Base-by-base conservation (phyloP, 371 early-diverging fungal species). In the Haplosporangium sp. region DNA sequence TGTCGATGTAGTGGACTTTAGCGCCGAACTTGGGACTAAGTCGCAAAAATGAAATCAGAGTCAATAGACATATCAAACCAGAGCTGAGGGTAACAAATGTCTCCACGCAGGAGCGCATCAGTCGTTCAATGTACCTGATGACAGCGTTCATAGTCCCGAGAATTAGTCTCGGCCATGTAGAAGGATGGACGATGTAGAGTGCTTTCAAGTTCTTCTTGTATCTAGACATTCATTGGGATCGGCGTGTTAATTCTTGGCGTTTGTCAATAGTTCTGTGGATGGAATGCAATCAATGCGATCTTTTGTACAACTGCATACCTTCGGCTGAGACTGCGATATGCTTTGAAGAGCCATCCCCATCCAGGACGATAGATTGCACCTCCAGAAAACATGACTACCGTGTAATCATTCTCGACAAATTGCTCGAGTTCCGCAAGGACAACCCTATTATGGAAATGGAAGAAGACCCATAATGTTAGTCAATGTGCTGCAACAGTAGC, bases 121-220 rank as follows among this genome's bases (percentile, higher is more conserved):
- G 13, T 18, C 20, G 42, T 60, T 18, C 40, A 8, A 67, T 18
- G 73, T 82, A 92, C 94, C 94, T 93, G 53, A 92, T 84, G 18
- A 94, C 74, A 10, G 83, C 84, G 42, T 90, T 91, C 86, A 93
- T 87, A 20, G 90, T 83, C 67, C 90, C 89, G 48, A 95, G 79
- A 9, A 93, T 60, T 7, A 94, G 57, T 47, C 87, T 84, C 18
- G 90, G 83, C 93, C 92, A 92, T 43, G 85, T 74, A 1, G 91
- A 86, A 8, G 95, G 91, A 79, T 98, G 97, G 7, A 98, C 95
- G 12, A 98, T 90, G 80, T 94, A 94, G 1, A 98, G 82, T 21
- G 86, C 88, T 81, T 97, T 98, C 41, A 98, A 82, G 81, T 98
- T 96, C 84, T 98, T 98, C 51, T 95, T 92, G 85, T 93, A 95